A percentile compares a stretch with the other conserved stretches of the same genome.
Evolutionary conservation across 2,329 filamentous ascomycete genomes (phyloP).

Genomic region (Ceratocystis alfenasii): DNA sequence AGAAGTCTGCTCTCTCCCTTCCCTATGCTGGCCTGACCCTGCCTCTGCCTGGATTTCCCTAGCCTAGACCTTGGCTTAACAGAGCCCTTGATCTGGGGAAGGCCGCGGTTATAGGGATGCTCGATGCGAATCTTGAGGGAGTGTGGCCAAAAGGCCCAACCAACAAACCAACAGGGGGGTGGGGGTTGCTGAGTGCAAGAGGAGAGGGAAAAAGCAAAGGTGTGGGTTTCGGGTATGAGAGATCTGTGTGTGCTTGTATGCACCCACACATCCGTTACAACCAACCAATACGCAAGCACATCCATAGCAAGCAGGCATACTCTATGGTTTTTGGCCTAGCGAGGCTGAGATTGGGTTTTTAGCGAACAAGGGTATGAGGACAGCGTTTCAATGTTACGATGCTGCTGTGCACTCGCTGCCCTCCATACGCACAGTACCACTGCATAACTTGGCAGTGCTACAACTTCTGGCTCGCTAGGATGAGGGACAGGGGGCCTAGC

Average conservation of each 20-base stretch:
- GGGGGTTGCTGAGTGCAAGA: neutral
- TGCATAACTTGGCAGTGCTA: neutral
- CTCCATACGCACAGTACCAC: neutral
- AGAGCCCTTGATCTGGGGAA: neutral
- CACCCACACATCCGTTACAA: neutral
- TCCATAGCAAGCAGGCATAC: neutral
- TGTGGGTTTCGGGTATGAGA: neutral
- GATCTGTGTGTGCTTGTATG: slow-evolving; percentile 2
- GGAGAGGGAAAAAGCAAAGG: neutral
- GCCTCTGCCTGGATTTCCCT: no score
- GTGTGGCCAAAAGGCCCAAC: neutral
- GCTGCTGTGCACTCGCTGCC: neutral
- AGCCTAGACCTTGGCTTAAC: no score
- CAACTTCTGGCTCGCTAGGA: neutral
- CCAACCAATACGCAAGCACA: neutral
- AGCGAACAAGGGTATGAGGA: neutral
- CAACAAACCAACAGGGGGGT: neutral
- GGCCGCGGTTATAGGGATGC: neutral
- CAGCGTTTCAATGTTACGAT: no score
- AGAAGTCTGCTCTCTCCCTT: neutral
- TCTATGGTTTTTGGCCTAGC: no score
- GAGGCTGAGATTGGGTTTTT: neutral
- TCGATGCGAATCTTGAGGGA: neutral
- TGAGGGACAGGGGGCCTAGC: neutral
- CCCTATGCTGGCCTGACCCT: neutral